phyloP scores from a whole-genome alignment of 345 rosid species.

The Corchorus capsularis region DNA sequence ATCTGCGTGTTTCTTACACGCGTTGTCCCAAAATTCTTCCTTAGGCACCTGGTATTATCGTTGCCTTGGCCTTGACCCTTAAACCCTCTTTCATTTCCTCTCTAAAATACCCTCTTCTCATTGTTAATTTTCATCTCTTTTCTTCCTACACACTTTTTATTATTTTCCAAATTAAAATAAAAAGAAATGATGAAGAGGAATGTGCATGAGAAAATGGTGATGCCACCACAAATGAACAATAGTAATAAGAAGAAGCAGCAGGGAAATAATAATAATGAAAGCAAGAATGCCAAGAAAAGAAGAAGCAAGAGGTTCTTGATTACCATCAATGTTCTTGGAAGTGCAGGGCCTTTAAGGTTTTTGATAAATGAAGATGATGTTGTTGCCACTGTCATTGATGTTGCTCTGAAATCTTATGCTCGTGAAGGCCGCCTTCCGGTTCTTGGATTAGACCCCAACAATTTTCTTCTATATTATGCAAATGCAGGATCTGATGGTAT shows the following conservation, averaged over 20 bases:
- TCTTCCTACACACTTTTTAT: neutral
- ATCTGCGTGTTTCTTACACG: conserved; percentile 6
- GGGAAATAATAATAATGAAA: conserved; percentile 12
- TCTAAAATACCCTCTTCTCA: too few species aligned
- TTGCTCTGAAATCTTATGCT: conserved; percentile 67
- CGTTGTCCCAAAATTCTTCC: conserved; percentile 31
- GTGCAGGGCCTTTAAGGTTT: conserved; percentile 77
- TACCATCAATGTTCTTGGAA: conserved; percentile 68
- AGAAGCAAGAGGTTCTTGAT: conserved; percentile 53
- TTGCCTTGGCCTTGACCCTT: conserved; percentile 56
- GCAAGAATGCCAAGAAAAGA: conserved; percentile 36
- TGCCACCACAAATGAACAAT: conserved; percentile 31
- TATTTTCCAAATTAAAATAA: neutral
- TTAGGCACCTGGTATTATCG: conserved; percentile 45
- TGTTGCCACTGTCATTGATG: conserved; percentile 58
- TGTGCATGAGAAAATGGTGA: conserved; percentile 20
- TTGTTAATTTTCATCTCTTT: neutral
- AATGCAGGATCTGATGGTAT: conserved; percentile 44
- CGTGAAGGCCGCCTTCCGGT: conserved; percentile 82
- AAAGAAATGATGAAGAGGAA: conserved; percentile 20
- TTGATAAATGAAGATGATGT: conserved; percentile 57
- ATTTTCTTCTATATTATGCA: conserved; percentile 53
- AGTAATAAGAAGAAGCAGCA: conserved; percentile 34
- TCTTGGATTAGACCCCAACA: conserved; percentile 55
- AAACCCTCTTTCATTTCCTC: conserved; percentile 3